Percentiles rank a stretch among this genome's conserved stretches.
Conservation (phyloP, 2,329 filamentous ascomycete species). For the Fusarium odoratissimum region DNA sequence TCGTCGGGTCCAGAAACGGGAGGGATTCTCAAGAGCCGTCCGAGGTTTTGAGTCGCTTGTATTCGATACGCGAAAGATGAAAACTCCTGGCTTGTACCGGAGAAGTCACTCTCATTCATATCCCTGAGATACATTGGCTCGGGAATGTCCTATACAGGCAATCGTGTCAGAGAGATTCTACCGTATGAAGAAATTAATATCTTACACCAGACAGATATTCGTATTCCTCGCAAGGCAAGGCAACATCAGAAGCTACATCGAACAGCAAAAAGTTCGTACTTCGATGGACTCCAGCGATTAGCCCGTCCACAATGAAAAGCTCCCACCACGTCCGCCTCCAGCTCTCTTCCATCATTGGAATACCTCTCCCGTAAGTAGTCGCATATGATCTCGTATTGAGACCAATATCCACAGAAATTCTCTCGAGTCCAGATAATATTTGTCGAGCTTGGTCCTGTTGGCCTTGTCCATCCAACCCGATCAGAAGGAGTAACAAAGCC, state of each 20-base stretch:
- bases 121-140: constrained; percentile 74
- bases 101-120: constrained; percentile 81
- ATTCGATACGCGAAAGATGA: constrained; percentile 90
- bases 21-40: constrained; percentile 74
- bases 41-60: constrained; percentile 81
- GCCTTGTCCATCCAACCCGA: constrained; percentile 81
- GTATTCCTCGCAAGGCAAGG: constrained; percentile 85
- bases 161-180: constrained; percentile 20
- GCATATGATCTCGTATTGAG: constrained; percentile 79
- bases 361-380: constrained; percentile 69
- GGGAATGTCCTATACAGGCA: constrained; percentile 62
- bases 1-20: constrained; percentile 64
- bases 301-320: constrained; percentile 81
- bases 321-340: constrained; percentile 95
- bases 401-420: constrained; percentile 79
- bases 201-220: constrained; percentile 72
- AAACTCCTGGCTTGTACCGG: constrained; percentile 75
- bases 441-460: constrained; percentile 76
- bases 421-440: constrained; percentile 74
- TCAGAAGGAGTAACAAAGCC: constrained; percentile 79
- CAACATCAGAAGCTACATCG: constrained; percentile 74
- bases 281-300: constrained; percentile 83
- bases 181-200: neutral
- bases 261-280: constrained; percentile 77
- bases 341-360: constrained; percentile 80